Base-by-base conservation (phyloP, 768 basidiomycete species). In the Xanthoconium stramineum region DNA sequence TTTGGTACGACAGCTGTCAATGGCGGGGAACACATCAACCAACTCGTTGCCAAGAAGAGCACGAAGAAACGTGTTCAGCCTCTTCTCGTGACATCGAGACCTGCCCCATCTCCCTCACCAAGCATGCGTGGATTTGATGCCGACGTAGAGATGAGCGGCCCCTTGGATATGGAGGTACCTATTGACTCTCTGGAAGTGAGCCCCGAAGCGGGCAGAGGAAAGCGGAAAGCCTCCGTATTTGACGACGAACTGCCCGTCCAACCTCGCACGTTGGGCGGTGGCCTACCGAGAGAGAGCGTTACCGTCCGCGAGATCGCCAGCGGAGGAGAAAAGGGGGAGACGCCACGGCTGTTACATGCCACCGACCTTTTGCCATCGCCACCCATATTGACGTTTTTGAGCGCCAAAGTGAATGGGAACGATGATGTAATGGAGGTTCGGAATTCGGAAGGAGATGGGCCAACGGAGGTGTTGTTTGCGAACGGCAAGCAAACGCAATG, bases 401-500 rank as follows among this genome's bases (percentile, higher is more conserved):
- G 75, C 46, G 75, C 77, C 3, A 79, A 78, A 20, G 76, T 88
- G n/a, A 86, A 90, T 11, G 85, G 83, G 6, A 79, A 76, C 30
- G 84, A 85, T 5, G 83, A 89, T 52, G 64, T 85, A 9, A 72
- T 97, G 38, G 94, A 98, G 69, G 91, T 76, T 3, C 76, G 83
- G 48, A 98, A 99, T 75, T 78, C 84, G 8, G 88, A 87, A 57
- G 79, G 80, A 40, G 80, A 76, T 48, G 80, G 80, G n/a, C 76
- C 79, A 5, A 80, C 82, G 17, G 92, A 94, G 64, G 78, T 98
- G 15, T 73, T 81, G 7, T 84, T 84, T 56, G 73, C 82, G 52
- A 81, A 75, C 64, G 79, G 81, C 35, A 85, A 84, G 73, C 82
- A 86, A 56, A 88, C 84, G 12, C 84, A 89, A 52, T 98, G 95